Evolutionary conservation across 2,329 filamentous ascomycete genomes (phyloP), one percentile per base, ranked within the genome.

Genomic region (Cladophialophora immunda): DNA sequence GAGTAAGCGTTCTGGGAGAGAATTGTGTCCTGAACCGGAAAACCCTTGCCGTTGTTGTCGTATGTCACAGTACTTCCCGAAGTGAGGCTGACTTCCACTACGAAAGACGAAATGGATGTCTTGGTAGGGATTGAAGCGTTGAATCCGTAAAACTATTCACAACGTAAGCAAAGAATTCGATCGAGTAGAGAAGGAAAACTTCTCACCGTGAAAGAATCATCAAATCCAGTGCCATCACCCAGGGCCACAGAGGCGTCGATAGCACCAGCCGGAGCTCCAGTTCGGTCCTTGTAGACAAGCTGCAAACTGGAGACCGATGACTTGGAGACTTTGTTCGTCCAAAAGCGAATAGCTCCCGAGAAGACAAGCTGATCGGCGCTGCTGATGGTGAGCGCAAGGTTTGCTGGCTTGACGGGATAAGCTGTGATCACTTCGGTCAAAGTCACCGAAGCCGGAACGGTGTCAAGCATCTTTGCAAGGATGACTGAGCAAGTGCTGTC

Each of bases 151-250:
- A 69, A 29, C 74, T 77, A 58, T 72, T 75, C 57, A 77, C 62
- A 79, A 73, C 5, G 73, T 76, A 50, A 63, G 61, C 62, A 55
- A 73, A 77, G 67, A 78, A 78, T 71, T 73, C 30, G 29, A 47
- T n/a, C 25, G 11, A 15, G 17, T 59, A 56, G 30, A 17, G 17
- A 19, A 30, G 30, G 22, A 13, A 25, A 13, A 38, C 30, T 17
- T 27, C 78, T 73, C 74, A 86, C 87, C 61, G 80, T 79, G 73
- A 89, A 90, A 11, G 78, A 84, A 67, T 90, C 86, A 73, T 90
- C 87, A 62, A 89, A 86, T 1, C 87, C 87, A 52, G 78, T 77
- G 4, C 82, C 81, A 22, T 81, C 78, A 2, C 86, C 86, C 52
- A 81, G 80, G 17, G 81, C 68, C 25, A 77, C 77, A 3, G 76